A percentile compares a stretch with the other conserved stretches of the same genome.
Evolutionary conservation across 2,329 filamentous ascomycete species (phyloP).

Genomic region (Ophiostoma ulmi): DNA sequence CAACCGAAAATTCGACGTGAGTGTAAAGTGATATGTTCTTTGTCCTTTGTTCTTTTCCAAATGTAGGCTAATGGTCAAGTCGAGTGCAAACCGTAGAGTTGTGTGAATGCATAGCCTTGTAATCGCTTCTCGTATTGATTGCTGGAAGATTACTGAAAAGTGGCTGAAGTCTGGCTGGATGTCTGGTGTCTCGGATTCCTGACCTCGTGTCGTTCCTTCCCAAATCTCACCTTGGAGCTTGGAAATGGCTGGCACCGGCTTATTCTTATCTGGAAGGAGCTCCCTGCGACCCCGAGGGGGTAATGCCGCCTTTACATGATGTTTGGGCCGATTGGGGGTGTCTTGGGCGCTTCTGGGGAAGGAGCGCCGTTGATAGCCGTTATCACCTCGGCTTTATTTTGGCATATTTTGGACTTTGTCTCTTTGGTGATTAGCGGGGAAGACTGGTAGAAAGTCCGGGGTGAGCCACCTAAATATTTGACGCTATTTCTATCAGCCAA

Average conservation of each 20-base stretch:
- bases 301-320: slow-evolving; percentile 10
- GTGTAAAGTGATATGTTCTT: neutral
- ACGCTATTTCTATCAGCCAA: neutral
- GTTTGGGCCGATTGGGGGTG: neutral
- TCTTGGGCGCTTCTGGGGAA: neutral
- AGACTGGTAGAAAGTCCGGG: slow-evolving; percentile 20
- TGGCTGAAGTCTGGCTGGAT: neutral
- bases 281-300: slow-evolving; percentile 11
- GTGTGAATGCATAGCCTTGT: neutral
- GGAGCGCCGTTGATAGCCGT: slow-evolving; percentile 25
- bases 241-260: slow-evolving; percentile 26
- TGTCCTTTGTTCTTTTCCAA: neutral
- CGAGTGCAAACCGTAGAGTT: neutral
- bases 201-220: slow-evolving; percentile 6
- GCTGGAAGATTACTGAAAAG: neutral
- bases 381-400: slow-evolving; percentile 12
- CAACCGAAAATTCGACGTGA: too few relatives aligned
- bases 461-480: neutral
- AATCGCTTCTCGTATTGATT: neutral
- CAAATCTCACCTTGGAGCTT: neutral
- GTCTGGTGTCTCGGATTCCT: neutral
- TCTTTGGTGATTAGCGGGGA: neutral
- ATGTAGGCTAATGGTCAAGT: too few relatives aligned
- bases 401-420: neutral
- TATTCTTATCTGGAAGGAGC: slow-evolving; percentile 21